These are phyloP conservation scores for Verticillium dahliae DNA, from an alignment of 2,329 filamentous ascomycete genomes.

Conservation along the genomic window DNA sequence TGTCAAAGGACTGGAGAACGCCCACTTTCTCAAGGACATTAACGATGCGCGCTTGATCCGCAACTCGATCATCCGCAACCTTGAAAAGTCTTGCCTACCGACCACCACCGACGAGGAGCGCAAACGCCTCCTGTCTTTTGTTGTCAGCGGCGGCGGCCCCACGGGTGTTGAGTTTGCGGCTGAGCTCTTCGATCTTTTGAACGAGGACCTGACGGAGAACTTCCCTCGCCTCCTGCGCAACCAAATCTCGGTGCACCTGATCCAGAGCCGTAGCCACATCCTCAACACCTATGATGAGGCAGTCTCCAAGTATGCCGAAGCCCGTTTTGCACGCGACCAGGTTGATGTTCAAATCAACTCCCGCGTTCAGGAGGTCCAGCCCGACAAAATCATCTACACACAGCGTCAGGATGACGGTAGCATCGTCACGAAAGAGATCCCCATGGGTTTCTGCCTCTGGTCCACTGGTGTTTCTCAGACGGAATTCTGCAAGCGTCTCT, in stretches of 20 bases:
- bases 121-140: conserved; percentile 82
- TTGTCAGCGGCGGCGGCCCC: conserved; percentile 90
- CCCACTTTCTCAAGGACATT: conserved; percentile 92
- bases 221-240: conserved; percentile 92
- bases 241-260: conserved; percentile 94
- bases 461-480: conserved; percentile 91
- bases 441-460: conserved; percentile 95
- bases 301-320: conserved; percentile 85
- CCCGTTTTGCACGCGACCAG: conserved; percentile 82
- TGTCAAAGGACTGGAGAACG: conserved; percentile 89
- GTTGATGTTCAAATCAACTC: conserved; percentile 91
- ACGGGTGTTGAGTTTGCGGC: conserved; percentile 98
- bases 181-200: conserved; percentile 90
- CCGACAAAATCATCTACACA: conserved; percentile 81
- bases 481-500: conserved; percentile 68
- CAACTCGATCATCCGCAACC: conserved; percentile 80
- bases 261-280: conserved; percentile 91
- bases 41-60: conserved; percentile 85
- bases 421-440: conserved; percentile 81
- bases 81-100: conserved; percentile 87
- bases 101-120: conserved; percentile 87
- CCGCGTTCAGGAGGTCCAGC: conserved; percentile 79
- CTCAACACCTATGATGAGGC: conserved; percentile 97
- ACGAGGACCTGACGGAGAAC: conserved; percentile 78
- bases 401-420: conserved; percentile 71